phyloP scores from a whole-genome alignment of 1,139 yeast genomes.

The Scheffersomyces titani region DNA sequence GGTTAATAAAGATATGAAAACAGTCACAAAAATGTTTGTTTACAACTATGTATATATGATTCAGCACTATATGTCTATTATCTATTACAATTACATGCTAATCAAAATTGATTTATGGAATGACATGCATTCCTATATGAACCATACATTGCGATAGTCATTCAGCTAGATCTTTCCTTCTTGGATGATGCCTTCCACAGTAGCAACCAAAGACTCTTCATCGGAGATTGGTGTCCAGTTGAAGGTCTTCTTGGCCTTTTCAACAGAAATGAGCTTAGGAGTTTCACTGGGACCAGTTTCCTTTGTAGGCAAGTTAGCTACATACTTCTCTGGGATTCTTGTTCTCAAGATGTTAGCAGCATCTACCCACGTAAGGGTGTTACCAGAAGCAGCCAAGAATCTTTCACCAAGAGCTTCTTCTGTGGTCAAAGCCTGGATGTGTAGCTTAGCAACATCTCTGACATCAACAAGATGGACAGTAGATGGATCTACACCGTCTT shows the following conservation, averaged over 20 bases:
- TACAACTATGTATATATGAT: too few species aligned
- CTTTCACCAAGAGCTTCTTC: conserved; percentile 1
- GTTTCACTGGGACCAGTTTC: conserved; percentile 7
- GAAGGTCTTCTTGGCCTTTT: conserved; percentile 6
- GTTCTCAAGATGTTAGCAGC: conserved; percentile 1
- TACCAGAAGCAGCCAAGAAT: conserved; percentile 1
- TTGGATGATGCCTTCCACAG: conserved; percentile 1
- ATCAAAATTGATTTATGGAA: too few species aligned
- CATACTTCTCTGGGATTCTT: not conserved
- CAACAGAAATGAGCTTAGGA: conserved; percentile 1
- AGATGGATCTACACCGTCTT: not conserved
- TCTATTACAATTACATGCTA: too few species aligned
- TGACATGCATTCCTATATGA: not conserved
- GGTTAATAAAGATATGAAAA: not conserved
- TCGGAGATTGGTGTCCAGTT: conserved; percentile 8
- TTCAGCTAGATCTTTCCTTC: not conserved
- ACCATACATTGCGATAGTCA: not conserved
- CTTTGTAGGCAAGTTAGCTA: conserved; percentile 7
- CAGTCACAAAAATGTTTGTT: not conserved
- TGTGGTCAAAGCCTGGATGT: conserved; percentile 4
- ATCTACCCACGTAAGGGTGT: conserved; percentile 1
- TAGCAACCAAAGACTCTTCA: conserved; percentile 3
- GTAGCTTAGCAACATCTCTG: conserved; percentile 8
- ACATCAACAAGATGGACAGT: conserved; percentile 5
- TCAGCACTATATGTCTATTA: too few species aligned